phyloP scores from a whole-genome alignment of 2,329 filamentous ascomycete species.

The Alternaria sp. region DNA sequence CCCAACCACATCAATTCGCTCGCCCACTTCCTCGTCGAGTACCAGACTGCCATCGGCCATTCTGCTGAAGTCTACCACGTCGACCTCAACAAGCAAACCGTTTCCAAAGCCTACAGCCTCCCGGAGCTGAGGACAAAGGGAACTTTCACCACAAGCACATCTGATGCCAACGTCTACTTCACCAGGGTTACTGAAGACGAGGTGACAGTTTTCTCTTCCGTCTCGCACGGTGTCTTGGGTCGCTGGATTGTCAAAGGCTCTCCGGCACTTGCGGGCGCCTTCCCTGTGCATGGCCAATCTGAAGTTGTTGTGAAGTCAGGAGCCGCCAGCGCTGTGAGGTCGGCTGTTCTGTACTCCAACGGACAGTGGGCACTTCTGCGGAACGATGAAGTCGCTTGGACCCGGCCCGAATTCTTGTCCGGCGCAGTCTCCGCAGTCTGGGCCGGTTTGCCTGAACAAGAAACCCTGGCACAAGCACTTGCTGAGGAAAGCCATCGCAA shows the following conservation, averaged over 20 bases:
- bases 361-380: slow-evolving; percentile 83
- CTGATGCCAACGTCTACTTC: slow-evolving; percentile 85
- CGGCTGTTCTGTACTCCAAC: slow-evolving; percentile 69
- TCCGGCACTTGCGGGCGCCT: slow-evolving; percentile 31
- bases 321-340: slow-evolving; percentile 76
- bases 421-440: slow-evolving; percentile 80
- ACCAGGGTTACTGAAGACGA: slow-evolving; percentile 80
- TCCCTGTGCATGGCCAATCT: slow-evolving; percentile 72
- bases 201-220: slow-evolving; percentile 74
- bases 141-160: slow-evolving; percentile 78
- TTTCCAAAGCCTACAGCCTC: slow-evolving; percentile 81
- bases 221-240: slow-evolving; percentile 76
- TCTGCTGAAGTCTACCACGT: slow-evolving; percentile 88
- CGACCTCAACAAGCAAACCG: slow-evolving; percentile 70
- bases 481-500: slow-evolving; percentile 87
- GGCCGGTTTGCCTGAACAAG: slow-evolving; percentile 75
- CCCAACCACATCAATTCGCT: slow-evolving; percentile 73
- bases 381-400: slow-evolving; percentile 83
- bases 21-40: slow-evolving; percentile 86
- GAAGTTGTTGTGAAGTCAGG: slow-evolving; percentile 78
- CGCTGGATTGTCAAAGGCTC: slow-evolving; percentile 69
- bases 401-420: slow-evolving; percentile 80
- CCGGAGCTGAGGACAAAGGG: slow-evolving; percentile 73
- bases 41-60: slow-evolving; percentile 70
- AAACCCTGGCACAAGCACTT: slow-evolving; percentile 78